Base-by-base conservation (phyloP, 495 filamentous ascomycete species). In the Trichoderma orchidacearum region DNA sequence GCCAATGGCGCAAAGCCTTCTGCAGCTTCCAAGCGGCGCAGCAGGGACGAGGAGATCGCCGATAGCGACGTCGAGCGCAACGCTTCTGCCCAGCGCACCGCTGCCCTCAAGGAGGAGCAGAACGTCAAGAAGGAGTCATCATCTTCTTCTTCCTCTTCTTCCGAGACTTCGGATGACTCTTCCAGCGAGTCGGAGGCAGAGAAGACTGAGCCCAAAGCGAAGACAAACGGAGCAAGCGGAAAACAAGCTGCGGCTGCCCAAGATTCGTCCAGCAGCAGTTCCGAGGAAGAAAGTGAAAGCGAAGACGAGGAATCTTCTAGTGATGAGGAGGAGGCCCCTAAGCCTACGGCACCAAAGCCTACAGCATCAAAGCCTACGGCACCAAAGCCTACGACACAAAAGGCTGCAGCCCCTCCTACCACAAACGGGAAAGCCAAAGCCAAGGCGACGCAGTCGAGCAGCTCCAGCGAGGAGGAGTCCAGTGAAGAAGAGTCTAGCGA, bases 1-100 rank as follows among this genome's bases (percentile, higher is more conserved):
- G 51, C 57, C 18, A 57, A 62, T 36, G 38, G 50, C 45, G 25
- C 56, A 21, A 55, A 18, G n/a, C 32, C 31, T 30, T 30, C 54
- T 8, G 18, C 38, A 15, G 18, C 27, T 17, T 21, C 23, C 56
- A 57, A 57, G 54, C 23, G 25, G 6, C 29, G 31, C 11, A 34
- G 41, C 56, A 57, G 32, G 32, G 30, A 52, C 36, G 32, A 52
- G 3, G 56, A 34, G 32, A 53, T 51, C 30, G 38, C 30, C 41
- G 56, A 62, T 8, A 66, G 68, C 56, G 64, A 64, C 7, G 59
- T 30, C 55, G 63, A 69, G 31, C 54, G 66, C 15, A 34, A 5
- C n/a, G 23, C 53, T 31, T 34, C 60, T 13, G 58, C 35, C 23
- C 58, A 67, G 51, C 28, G 52, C 59, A 59, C 64, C 53, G 59